Evolutionary conservation across 2,329 filamentous ascomycete genomes (phyloP), one percentile per base, ranked within the genome.

Genomic region (Fusarium verticillioides): DNA sequence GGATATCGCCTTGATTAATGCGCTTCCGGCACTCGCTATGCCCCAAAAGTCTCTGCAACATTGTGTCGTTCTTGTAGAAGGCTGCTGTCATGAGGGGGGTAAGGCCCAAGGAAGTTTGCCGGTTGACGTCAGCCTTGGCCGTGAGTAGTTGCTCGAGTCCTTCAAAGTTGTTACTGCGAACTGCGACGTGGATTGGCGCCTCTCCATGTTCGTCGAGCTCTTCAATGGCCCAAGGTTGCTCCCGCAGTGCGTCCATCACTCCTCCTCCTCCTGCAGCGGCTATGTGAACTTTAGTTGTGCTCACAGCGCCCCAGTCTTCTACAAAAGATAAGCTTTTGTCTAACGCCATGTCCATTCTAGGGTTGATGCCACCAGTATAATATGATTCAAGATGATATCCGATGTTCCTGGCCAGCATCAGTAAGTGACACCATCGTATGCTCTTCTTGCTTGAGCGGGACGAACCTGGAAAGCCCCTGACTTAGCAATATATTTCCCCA

Each of bases 131-230:
- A 4, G 72, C 70, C 0, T 44, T 47, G 15, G 52, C 64, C 1
- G 10, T 40, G 0, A 74, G 54, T 16, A 76, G 37, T 21, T 66
- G 32, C 30, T 60, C 36, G 0, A 73, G 10, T 12, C 34, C 58
- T 1, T 42, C 7, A 0, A 16, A 4, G 2, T 64, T 44, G 5
- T 21, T 3, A 0, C 0, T 0, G 0, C 0, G 0, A 1, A n/a
- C 1, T 3, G 69, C 54, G 0, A 34, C 0, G 8, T 72, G 64
- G 1, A 76, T 59, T 0, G 72, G 69, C 0, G 60, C 5, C 0
- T 0, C 0, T 10, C 69, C 74, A 1, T 0, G 0, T 19, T 44
- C 9, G 19, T 67, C 10, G 0, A 26, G 18, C n/a, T 64, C 60
- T 15, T 70, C 10, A 0, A 68, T 67, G 0, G 54, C 62, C 65